phyloP scores from a whole-genome alignment of 805 yeast genomes.

The Myxozyma neotropica region DNA sequence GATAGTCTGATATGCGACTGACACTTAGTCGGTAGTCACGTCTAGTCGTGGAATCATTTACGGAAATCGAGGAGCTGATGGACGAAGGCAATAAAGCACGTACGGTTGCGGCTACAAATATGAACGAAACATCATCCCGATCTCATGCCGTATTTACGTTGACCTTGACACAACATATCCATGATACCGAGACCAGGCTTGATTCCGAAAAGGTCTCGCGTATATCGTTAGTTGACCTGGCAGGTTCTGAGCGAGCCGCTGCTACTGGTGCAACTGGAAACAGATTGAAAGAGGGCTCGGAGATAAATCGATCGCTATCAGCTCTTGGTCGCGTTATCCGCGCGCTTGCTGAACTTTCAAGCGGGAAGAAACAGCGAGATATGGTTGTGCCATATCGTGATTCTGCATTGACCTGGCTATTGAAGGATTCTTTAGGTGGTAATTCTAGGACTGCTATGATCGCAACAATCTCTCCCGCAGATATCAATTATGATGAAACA shows the following conservation, averaged over 20 bases:
- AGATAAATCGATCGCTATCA: conserved; percentile 76
- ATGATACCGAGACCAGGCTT: conserved; percentile 40
- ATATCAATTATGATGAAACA: conserved; percentile 64
- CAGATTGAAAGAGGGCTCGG: conserved; percentile 59
- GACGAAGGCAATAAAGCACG: conserved; percentile 56
- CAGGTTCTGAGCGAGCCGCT: conserved; percentile 75
- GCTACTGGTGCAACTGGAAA: conserved; percentile 60
- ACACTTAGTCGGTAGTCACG: too few species aligned
- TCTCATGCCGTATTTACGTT: conserved; percentile 80
- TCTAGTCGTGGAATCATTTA: conserved; percentile 50
- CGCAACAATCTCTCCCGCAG: conserved; percentile 82
- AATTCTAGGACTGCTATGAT: conserved; percentile 85
- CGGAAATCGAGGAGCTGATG: conserved; percentile 54
- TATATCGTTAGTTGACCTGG: conserved; percentile 73
- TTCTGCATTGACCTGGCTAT: conserved; percentile 70
- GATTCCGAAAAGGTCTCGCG: conserved; percentile 55
- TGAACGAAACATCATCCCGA: conserved; percentile 73
- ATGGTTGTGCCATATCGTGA: conserved; percentile 63
- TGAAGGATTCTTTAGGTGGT: conserved; percentile 78
- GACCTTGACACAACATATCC: conserved; percentile 58
- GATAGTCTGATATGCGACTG: too few species aligned
- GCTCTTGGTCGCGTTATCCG: conserved; percentile 73
- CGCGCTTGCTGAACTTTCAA: conserved; percentile 57
- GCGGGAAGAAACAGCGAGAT: conserved; percentile 46
- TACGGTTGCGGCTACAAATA: conserved; percentile 70